Evolutionary conservation across 345 rosid genomes (phyloP).

Genomic region (Sisymbrium altissimum): DNA sequence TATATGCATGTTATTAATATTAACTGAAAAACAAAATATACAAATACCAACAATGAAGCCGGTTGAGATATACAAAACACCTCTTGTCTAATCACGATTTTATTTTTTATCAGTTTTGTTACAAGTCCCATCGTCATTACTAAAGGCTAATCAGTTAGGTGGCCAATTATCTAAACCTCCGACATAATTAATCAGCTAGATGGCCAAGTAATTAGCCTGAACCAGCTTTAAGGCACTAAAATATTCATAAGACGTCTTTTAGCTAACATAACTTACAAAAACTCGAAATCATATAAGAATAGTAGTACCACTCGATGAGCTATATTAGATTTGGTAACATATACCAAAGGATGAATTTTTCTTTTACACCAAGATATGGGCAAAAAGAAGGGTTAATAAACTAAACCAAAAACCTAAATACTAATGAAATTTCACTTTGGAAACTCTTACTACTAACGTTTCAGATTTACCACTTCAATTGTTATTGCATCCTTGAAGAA

Average conservation of each 20-base stretch:
- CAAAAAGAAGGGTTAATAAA: background rate
- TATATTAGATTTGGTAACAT: background rate
- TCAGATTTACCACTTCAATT: slow-evolving; percentile 7
- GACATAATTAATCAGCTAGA: background rate
- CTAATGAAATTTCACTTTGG: background rate
- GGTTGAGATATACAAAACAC: too few relatives aligned
- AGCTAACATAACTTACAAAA: background rate
- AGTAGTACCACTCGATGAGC: background rate
- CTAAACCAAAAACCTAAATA: background rate
- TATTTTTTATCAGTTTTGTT: background rate
- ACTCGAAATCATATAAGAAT: background rate
- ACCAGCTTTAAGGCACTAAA: background rate
- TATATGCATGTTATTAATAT: too few relatives aligned
- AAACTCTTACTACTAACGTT: background rate
- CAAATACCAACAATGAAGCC: too few relatives aligned
- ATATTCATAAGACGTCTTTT: background rate
- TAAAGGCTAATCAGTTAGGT: background rate
- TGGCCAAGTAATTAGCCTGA: background rate
- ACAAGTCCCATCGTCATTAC: background rate
- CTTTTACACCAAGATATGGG: background rate
- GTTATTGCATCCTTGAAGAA: slow-evolving; percentile 42
- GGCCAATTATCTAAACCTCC: too few relatives aligned
- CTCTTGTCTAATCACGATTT: background rate
- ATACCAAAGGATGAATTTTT: background rate
- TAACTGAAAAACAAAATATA: too few relatives aligned